These are phyloP conservation scores for Fraxinus sp. DNA, from an alignment of 305 asterid species.

Conservation along the genomic window DNA sequence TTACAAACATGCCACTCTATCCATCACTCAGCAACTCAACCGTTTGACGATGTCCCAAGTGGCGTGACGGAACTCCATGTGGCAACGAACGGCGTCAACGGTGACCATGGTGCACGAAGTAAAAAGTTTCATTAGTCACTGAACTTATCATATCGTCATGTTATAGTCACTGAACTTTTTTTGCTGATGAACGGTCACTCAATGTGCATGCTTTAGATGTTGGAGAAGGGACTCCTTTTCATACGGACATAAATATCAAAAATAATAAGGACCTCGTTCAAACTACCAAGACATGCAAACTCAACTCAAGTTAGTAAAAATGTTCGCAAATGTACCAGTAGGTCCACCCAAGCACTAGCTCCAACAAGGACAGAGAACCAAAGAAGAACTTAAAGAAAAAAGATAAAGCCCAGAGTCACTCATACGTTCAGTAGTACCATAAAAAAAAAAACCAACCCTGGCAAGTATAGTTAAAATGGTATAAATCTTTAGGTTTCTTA, in stretches of 20 bases:
- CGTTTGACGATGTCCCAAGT: too few species aligned
- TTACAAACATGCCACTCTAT: too few species aligned
- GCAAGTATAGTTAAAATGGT: not conserved
- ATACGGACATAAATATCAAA: not conserved
- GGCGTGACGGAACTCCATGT: too few species aligned
- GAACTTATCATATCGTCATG: too few species aligned
- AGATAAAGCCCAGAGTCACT: conserved; percentile 13
- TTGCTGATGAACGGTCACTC: not conserved
- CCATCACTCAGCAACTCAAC: too few species aligned
- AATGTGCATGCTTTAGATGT: not conserved
- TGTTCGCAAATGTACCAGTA: conserved; percentile 59
- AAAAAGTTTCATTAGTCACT: too few species aligned
- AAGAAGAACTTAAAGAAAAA: conserved; percentile 70
- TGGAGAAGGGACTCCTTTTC: not conserved
- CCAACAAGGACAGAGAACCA: conserved; percentile 98
- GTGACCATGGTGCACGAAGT: too few species aligned
- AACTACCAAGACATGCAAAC: not conserved
- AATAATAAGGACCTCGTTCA: not conserved
- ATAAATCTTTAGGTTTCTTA: not conserved
- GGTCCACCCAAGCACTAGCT: conserved; percentile 99
- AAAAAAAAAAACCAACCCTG: not conserved
- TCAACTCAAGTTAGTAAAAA: conserved; percentile 11
- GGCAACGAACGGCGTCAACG: too few species aligned
- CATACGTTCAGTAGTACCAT: not conserved
- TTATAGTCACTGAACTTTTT: too few species aligned